Conservation (phyloP, 306 rosid species). For the Vicia sativa region DNA sequence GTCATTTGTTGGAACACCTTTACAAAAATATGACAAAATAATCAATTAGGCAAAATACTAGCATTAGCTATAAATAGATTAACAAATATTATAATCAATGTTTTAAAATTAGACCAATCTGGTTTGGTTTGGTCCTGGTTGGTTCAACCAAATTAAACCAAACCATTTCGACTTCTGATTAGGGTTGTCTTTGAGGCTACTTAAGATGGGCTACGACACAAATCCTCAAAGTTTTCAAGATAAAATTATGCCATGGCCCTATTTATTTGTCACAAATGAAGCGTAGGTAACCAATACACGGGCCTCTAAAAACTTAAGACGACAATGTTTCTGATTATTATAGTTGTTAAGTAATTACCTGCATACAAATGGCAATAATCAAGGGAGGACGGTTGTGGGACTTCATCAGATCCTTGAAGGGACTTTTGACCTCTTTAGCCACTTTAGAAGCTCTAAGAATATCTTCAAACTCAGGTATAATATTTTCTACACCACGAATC, state of each 20-base stretch:
- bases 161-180: too few relatives aligned
- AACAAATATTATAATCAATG: background rate
- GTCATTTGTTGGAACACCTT: conserved; percentile 74
- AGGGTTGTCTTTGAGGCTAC: too few relatives aligned
- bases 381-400: conserved; percentile 63
- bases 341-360: conserved; percentile 25
- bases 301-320: too few relatives aligned
- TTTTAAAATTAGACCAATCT: background rate
- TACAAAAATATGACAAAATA: background rate
- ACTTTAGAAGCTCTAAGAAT: conserved; percentile 52
- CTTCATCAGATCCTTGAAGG: conserved; percentile 45
- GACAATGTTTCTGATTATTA: too few relatives aligned
- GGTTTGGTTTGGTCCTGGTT: background rate
- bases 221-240: too few relatives aligned
- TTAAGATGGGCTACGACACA: too few relatives aligned
- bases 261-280: too few relatives aligned
- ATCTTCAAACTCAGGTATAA: conserved; percentile 57
- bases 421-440: conserved; percentile 50
- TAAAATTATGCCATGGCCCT: too few relatives aligned
- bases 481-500: conserved; percentile 58
- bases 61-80: background rate
- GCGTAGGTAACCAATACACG: too few relatives aligned
- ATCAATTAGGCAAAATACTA: background rate
- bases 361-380: conserved; percentile 48
- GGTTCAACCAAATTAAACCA: too few relatives aligned